Evolutionary conservation across 1,284 basidiomycete species (phyloP).

Genomic region (Wolfiporia cocos): DNA sequence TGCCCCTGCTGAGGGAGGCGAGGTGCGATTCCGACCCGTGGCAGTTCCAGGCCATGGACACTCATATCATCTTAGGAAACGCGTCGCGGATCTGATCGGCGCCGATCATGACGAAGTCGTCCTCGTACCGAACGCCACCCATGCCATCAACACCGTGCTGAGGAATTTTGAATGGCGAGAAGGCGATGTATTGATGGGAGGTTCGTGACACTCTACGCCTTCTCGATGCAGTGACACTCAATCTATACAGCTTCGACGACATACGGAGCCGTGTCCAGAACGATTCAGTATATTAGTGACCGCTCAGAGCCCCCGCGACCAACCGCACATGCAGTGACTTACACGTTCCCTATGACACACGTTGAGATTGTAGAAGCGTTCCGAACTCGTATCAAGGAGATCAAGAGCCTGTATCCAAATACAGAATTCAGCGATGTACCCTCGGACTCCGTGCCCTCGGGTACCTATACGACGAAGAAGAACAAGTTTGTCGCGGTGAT

Average conservation of each 20-base stretch:
- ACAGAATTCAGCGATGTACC: conserved; percentile 20
- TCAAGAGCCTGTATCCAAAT: conserved; percentile 29
- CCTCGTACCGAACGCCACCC: conserved; percentile 58
- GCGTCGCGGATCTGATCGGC: conserved; percentile 38
- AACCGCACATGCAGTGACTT: conserved; percentile 10
- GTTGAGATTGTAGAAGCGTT: conserved; percentile 53
- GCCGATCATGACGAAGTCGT: conserved; percentile 60
- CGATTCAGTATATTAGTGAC: conserved; percentile 58
- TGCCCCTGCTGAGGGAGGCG: conserved; percentile 34
- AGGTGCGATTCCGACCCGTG: conserved; percentile 29
- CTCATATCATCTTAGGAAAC: neutral
- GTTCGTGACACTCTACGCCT: conserved; percentile 20
- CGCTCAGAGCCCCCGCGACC: conserved; percentile 20
- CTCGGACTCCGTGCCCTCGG: neutral
- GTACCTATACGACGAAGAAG: neutral
- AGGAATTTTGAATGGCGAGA: conserved; percentile 51
- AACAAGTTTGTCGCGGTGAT: conserved; percentile 66
- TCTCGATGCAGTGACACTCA: neutral
- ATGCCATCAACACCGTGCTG: conserved; percentile 63
- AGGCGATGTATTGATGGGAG: conserved; percentile 42
- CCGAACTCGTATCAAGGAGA: conserved; percentile 30
- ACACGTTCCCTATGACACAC: conserved; percentile 50
- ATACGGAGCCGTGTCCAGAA: conserved; percentile 55
- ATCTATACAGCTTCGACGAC: conserved; percentile 31
- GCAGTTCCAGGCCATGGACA: too few species aligned